These are phyloP conservation scores for Aureobasidium zeae DNA, from an alignment of 2,329 filamentous ascomycete species.

Conservation along the genomic window DNA sequence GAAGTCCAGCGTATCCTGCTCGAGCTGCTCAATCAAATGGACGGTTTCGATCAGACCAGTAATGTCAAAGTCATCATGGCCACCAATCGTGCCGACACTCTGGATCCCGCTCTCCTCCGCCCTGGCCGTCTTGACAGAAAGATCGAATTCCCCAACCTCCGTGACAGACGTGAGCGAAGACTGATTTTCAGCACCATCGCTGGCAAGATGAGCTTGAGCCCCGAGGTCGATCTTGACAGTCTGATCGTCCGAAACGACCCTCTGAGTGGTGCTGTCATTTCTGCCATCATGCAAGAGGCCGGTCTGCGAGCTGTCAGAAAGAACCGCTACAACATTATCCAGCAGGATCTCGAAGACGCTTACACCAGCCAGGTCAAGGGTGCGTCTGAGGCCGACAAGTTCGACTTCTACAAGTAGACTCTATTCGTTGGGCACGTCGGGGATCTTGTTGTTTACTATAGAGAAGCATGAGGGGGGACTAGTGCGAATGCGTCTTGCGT, in stretches of 20 bases:
- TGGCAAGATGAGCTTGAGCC: conserved; percentile 90
- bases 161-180: conserved; percentile 86
- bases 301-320: conserved; percentile 88
- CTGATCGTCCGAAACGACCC: conserved; percentile 96
- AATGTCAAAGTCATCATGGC: conserved; percentile 99
- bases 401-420: conserved; percentile 79
- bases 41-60: conserved; percentile 96
- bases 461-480: not conserved
- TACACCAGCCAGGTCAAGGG: conserved; percentile 96
- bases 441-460: conserved; percentile 1
- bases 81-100: conserved; percentile 93
- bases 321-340: conserved; percentile 99
- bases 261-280: conserved; percentile 88
- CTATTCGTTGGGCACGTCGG: not conserved
- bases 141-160: conserved; percentile 95
- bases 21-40: conserved; percentile 98
- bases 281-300: conserved; percentile 98
- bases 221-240: conserved; percentile 92
- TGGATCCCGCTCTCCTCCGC: conserved; percentile 88
- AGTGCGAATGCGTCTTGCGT: conserved; percentile 3
- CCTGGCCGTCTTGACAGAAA: conserved; percentile 94
- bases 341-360: conserved; percentile 90
- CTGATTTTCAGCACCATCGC: conserved; percentile 98
- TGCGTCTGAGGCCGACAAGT: conserved; percentile 59
- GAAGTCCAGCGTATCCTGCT: conserved; percentile 98